Base-by-base conservation (phyloP, 306 rosid genomes). In the Rosa rugosa region DNA sequence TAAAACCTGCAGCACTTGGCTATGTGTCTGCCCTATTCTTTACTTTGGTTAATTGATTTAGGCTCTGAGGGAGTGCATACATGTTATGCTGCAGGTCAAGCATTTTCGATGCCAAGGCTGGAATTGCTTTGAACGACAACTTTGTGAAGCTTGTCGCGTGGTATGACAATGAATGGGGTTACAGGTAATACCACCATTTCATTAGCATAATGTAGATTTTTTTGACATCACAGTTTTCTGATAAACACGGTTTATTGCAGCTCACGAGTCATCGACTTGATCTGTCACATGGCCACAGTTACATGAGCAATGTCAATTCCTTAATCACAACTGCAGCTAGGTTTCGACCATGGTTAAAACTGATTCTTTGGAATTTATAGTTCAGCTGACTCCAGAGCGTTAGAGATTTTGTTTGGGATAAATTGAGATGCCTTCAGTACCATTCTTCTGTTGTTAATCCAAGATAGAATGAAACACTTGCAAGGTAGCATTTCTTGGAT, bases 41-140 rank as follows among this genome's bases (percentile, higher is more conserved):
- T 51, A 16, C 22, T 17, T 51, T n/a, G 3, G 8, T 14, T 51
- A 51, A 51, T 5, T 51, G 57, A 51, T 51, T 5, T 6, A 51
- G 22, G 22, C 57, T 51, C 22, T 51, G 20, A 50, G 54, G 54
- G 54, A 50, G 18, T 14, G 54, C 57, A 51, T 17, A 51, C 60
- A 54, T 54, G 25, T 54, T 6, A 71, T 77, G 34, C 57, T 83
- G 66, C 93, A 94, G 97, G 91, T 95, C 98, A 36, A 92, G 99
- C 92, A 91, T 93, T 51, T 91, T 93, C 22, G 97, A 93, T 70
- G 97, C 97, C 27, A 88, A 89, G 86, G 93, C 93, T 42, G 90
- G 90, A 51, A 91, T 89, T 87, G 86, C 92, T 14, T 82, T 91
- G 89, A 91, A 72, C 34, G 69, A 87, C 86, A 91, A 91, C 72